Evolutionary conservation across 495 filamentous ascomycete species (phyloP).

Genomic region (Neurospora discreta): DNA sequence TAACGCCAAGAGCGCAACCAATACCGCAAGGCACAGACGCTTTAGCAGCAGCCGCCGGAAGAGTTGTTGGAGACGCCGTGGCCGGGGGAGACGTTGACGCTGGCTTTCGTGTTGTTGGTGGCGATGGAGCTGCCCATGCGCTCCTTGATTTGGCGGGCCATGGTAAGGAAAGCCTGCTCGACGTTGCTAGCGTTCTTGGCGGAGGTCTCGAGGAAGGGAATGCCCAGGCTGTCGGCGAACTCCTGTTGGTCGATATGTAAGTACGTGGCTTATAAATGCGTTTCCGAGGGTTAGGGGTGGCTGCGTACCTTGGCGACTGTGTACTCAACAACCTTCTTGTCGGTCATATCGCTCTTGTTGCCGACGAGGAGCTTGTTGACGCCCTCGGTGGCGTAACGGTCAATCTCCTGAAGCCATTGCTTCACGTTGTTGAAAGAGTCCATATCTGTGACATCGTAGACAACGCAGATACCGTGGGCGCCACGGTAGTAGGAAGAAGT

Average conservation of each 20-base stretch:
- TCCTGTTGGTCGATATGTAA: conserved; percentile 46
- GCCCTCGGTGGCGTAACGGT: conserved; percentile 96
- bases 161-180: conserved; percentile 98
- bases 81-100: conserved; percentile 86
- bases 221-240: conserved; percentile 96
- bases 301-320: conserved; percentile 87
- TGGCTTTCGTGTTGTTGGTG: conserved; percentile 96
- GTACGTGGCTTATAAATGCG: not conserved
- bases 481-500: conserved; percentile 98
- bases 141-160: conserved; percentile 99
- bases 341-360: conserved; percentile 99
- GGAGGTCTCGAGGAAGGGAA: conserved; percentile 98
- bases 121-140: conserved; percentile 93
- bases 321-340: conserved; percentile 99
- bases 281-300: not conserved
- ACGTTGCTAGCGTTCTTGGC: conserved; percentile 99
- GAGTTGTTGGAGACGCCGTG: conserved; percentile 89
- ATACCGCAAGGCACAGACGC: not conserved
- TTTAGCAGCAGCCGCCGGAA: conserved; percentile 89
- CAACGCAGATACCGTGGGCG: conserved; percentile 97
- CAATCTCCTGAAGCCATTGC: conserved; percentile 99
- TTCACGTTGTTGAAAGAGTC: conserved; percentile 99
- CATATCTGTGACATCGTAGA: conserved; percentile 99
- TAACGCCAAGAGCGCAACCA: conserved; percentile 12
- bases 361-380: conserved; percentile 98